phyloP scores from a whole-genome alignment of 495 filamentous ascomycete genomes.

The Aspergillus olivimuriae region DNA sequence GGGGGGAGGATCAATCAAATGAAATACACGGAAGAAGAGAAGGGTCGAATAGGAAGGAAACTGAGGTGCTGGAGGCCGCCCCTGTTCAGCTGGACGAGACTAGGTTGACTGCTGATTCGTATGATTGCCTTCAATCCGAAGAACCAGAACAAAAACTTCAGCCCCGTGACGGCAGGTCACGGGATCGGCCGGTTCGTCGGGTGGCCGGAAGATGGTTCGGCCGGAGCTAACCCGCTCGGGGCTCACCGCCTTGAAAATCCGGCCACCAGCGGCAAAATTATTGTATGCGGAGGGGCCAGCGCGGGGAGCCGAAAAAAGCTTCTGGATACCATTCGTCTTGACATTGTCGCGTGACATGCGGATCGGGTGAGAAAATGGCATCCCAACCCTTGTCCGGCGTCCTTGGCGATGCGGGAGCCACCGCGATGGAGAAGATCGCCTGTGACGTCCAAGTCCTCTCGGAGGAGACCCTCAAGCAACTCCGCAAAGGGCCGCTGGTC shows the following conservation, averaged over 20 bases:
- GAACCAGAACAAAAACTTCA: constrained; percentile 38
- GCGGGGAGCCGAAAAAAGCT: too few species aligned
- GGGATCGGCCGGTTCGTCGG: constrained; percentile 3
- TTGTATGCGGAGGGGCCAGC: too few species aligned
- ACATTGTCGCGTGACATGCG: constrained; percentile 12
- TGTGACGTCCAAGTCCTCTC: constrained; percentile 34
- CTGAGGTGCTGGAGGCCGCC: too few species aligned
- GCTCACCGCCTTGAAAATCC: constrained; percentile 23
- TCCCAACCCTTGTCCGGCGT: constrained; percentile 12
- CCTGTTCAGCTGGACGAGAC: constrained; percentile 5
- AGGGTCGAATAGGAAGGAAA: constrained; percentile 12
- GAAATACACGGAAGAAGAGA: constrained; percentile 17
- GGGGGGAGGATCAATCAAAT: constrained; percentile 21
- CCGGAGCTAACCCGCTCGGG: constrained; percentile 26
- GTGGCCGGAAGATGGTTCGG: constrained; percentile 16
- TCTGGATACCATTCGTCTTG: constrained; percentile 6
- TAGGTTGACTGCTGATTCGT: constrained; percentile 9
- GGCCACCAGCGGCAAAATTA: constrained; percentile 15
- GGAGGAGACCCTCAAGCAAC: constrained; percentile 29
- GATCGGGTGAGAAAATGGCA: constrained; percentile 19
- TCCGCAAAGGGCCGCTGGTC: constrained; percentile 35
- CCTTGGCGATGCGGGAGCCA: constrained; percentile 5
- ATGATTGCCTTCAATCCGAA: constrained; percentile 7
- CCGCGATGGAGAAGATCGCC: constrained; percentile 31
- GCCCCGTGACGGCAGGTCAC: constrained; percentile 30